These are phyloP conservation scores for Choanephora cucurbitarum DNA, from an alignment of 371 early-diverging fungal species.

Conservation along the genomic window DNA sequence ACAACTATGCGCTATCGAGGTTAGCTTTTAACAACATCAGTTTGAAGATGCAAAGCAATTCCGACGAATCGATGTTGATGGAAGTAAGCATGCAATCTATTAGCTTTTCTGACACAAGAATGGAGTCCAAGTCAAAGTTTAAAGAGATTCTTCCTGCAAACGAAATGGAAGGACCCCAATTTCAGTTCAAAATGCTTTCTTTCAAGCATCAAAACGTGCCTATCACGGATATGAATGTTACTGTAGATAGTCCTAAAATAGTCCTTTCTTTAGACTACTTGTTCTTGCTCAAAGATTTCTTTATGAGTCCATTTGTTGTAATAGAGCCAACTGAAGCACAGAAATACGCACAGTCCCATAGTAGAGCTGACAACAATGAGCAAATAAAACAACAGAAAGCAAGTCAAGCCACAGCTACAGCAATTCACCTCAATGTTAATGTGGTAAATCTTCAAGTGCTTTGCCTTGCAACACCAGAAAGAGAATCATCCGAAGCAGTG, in stretches of 20 bases:
- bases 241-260: conserved; percentile 81
- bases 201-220: conserved; percentile 17
- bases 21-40: conserved; percentile 57
- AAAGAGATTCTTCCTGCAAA: conserved; percentile 80
- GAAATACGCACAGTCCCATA: conserved; percentile 41
- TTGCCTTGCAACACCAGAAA: conserved; percentile 77
- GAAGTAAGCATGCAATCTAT: conserved; percentile 76
- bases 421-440: conserved; percentile 63
- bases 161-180: conserved; percentile 69
- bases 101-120: conserved; percentile 79
- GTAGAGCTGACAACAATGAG: conserved; percentile 15
- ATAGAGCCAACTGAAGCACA: conserved; percentile 44
- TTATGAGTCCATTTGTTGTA: conserved; percentile 58
- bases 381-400: conserved; percentile 13
- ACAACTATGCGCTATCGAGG: conserved; percentile 41
- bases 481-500: conserved; percentile 81
- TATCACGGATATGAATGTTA: conserved; percentile 59
- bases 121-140: conserved; percentile 73
- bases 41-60: conserved; percentile 66
- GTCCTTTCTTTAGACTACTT: conserved; percentile 84
- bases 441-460: conserved; percentile 83
- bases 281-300: conserved; percentile 72
- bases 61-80: conserved; percentile 68
- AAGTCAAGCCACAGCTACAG: conserved; percentile 11
- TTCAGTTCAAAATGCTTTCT: conserved; percentile 52